Conservation (phyloP, 768 basidiomycete genomes). For the Fomitopsis serialis region DNA sequence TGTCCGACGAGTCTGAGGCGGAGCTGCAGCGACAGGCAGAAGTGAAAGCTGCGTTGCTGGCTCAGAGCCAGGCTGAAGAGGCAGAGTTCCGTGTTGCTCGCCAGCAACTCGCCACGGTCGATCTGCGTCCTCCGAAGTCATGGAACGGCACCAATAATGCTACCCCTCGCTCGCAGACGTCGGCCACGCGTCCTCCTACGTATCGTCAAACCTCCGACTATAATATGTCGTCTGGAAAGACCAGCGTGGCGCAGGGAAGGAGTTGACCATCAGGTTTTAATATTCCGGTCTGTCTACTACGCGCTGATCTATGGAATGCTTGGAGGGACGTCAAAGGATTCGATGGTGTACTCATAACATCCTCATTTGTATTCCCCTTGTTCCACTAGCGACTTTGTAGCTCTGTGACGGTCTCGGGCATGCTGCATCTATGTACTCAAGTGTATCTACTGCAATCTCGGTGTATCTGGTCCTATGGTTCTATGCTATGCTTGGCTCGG, state of each 20-base stretch:
- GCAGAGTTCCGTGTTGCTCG: conserved; percentile 77
- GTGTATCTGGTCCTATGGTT: conserved; percentile 4
- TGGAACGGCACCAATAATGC: conserved; percentile 46
- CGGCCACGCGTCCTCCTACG: conserved; percentile 3
- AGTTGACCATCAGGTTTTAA: background rate
- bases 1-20: conserved; percentile 90
- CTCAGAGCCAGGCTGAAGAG: conserved; percentile 79
- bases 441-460: conserved; percentile 9
- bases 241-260: conserved; percentile 9
- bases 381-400: conserved; percentile 3
- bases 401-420: conserved; percentile 2
- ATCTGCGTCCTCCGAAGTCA: conserved; percentile 68
- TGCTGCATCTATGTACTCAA: conserved; percentile 9
- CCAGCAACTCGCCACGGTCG: conserved; percentile 70
- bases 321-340: too few relatives aligned
- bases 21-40: conserved; percentile 86
- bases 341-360: background rate
- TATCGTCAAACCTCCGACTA: conserved; percentile 8
- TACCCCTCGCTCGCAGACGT: conserved; percentile 7
- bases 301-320: background rate
- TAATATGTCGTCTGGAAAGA: conserved; percentile 2
- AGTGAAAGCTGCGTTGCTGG: conserved; percentile 66
- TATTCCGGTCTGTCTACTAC: background rate
- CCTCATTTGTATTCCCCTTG: background rate
- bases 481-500: background rate